Base-by-base conservation (phyloP, 2,329 filamentous ascomycete species). In the Lasiodiplodia gonubiensis region DNA sequence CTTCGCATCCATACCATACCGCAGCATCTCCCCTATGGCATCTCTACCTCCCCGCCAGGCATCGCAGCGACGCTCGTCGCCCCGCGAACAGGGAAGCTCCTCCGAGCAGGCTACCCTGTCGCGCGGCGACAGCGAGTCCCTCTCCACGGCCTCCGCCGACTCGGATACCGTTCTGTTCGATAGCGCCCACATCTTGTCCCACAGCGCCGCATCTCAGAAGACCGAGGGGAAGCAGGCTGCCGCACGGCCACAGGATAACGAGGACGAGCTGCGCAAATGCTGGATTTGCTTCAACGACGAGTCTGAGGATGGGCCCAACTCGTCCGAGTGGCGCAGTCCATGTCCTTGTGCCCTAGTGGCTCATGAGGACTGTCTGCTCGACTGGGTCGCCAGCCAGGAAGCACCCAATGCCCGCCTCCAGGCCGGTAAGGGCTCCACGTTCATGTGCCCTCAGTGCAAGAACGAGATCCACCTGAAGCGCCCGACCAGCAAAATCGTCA, bases 371-470 rank as follows among this genome's bases (percentile, higher is more conserved):
- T 97, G 94, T 77, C 85, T 98, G 71, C 84, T 98, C 48, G 91
- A 93, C 74, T 99, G 94, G 94, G 90, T 98, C 21, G 90, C 92
- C n/a, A 93, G 97, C 75, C 88, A 93, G 75, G 93, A 97, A 80
- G 83, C 86, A 25, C 86, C 86, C 1, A 85, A 81, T 46, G 80
- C 86, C 21, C 75, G 82, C 69, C 80, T 82, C 70, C 78, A 81
- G 71, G 86, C 75, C 77, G 83, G 77, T 23, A 74, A 74, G 27
- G 76, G 70, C 18, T 69, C 76, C 66, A 89, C 89, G 69, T 88
- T 97, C 70, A 82, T 87, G 65, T 99, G 95, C 76, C 94, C 94
- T 2, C 92, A 97, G 70, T 99, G 95, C 85, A 95, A 97, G 77
- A 86, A 89, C 2, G 86, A 88, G 71, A 97, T 98, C 73, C 82